These are phyloP conservation scores for Echria macrotheca DNA, from an alignment of 495 filamentous ascomycete genomes.

Conservation along the genomic window DNA sequence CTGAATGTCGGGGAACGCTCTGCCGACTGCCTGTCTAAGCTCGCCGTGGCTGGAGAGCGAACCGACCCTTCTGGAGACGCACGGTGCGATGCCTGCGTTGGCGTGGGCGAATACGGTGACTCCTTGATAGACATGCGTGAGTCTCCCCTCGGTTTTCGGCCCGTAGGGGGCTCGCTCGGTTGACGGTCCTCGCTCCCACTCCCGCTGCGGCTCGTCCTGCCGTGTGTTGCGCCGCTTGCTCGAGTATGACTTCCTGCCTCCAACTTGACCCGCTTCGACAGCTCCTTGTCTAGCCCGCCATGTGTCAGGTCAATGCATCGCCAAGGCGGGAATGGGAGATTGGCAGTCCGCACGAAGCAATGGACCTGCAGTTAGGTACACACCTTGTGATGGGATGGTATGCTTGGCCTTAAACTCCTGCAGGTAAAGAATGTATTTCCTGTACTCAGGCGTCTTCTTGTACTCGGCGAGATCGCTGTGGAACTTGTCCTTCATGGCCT, in stretches of 20 bases:
- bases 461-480: constrained; percentile 61
- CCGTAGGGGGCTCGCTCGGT: constrained; percentile 42
- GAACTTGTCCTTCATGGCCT: constrained; percentile 65
- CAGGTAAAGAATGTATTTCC: constrained; percentile 59
- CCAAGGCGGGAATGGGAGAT: too few relatives aligned
- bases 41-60: constrained; percentile 25
- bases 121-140: constrained; percentile 34
- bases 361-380: too few relatives aligned
- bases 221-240: constrained; percentile 28
- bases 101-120: constrained; percentile 25
- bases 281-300: constrained; percentile 45
- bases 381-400: constrained; percentile 43
- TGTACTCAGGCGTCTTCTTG: constrained; percentile 62
- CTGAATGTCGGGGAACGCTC: constrained; percentile 26
- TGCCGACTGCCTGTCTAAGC: constrained; percentile 13
- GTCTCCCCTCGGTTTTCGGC: constrained; percentile 34
- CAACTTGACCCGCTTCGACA: constrained; percentile 38
- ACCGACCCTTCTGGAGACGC: constrained; percentile 27
- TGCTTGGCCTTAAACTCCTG: constrained; percentile 69
- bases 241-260: constrained; percentile 20
- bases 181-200: constrained; percentile 38
- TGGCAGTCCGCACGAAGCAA: too few relatives aligned
- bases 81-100: constrained; percentile 21
- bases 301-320: too few relatives aligned
- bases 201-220: constrained; percentile 35